Evolutionary conservation across 805 yeast species (phyloP).

Genomic region (Barnettozyma californica): DNA sequence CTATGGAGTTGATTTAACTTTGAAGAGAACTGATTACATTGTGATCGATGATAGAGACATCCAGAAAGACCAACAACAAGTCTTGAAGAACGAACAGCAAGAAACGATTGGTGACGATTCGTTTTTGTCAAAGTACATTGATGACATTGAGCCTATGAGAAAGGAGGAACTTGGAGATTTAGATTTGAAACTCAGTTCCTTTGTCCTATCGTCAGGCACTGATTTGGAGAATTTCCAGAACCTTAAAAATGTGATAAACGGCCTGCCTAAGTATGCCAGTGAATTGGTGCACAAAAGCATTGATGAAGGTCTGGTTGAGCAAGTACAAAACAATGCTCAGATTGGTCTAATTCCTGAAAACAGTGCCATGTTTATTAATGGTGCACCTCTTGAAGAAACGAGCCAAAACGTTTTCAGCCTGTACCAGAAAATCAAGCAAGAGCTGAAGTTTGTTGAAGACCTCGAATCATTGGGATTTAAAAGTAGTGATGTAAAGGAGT

Average conservation of each 20-base stretch:
- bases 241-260: constrained; percentile 36
- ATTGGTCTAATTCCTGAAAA: constrained; percentile 35
- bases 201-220: constrained; percentile 18
- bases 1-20: constrained; percentile 59
- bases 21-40: constrained; percentile 63
- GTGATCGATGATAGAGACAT: constrained; percentile 56
- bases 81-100: constrained; percentile 9
- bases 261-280: constrained; percentile 52
- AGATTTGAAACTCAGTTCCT: constrained; percentile 37
- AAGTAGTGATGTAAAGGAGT: constrained; percentile 28
- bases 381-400: constrained; percentile 48
- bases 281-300: constrained; percentile 18
- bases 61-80: constrained; percentile 24
- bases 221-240: constrained; percentile 31
- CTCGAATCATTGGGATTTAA: constrained; percentile 31
- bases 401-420: constrained; percentile 40
- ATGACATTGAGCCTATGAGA: constrained; percentile 28
- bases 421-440: constrained; percentile 33
- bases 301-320: constrained; percentile 24
- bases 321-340: constrained; percentile 28
- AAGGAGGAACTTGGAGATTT: constrained; percentile 31
- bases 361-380: constrained; percentile 62
- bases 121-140: constrained; percentile 21
- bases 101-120: constrained; percentile 5
- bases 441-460: constrained; percentile 26